Evolutionary conservation across 495 filamentous ascomycete species (phyloP).

Genomic region (Cercophora sp.): DNA sequence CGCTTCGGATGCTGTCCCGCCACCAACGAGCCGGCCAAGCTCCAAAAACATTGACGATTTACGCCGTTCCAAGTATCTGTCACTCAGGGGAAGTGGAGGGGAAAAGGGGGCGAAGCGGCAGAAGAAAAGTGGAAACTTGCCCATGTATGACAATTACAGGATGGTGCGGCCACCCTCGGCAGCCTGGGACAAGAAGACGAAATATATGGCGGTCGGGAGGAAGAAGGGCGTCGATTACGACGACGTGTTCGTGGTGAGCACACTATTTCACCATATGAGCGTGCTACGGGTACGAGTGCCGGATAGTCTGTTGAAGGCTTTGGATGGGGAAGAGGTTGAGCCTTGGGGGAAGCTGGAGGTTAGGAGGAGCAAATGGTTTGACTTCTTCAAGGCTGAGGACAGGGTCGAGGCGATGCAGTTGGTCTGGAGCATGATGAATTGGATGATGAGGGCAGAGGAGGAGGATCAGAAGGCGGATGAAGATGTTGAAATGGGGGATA

Average conservation of each 20-base stretch:
- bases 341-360: slow-evolving; percentile 56
- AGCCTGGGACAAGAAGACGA: slow-evolving; percentile 74
- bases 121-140: slow-evolving; percentile 45
- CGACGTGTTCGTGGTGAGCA: slow-evolving; percentile 78
- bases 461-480: slow-evolving; percentile 7
- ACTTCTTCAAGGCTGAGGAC: slow-evolving; percentile 66
- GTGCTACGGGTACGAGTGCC: slow-evolving; percentile 74
- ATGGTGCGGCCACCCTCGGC: slow-evolving; percentile 59
- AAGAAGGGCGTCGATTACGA: slow-evolving; percentile 38
- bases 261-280: slow-evolving; percentile 77
- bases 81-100: no score
- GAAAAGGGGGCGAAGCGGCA: slow-evolving; percentile 45
- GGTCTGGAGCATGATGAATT: slow-evolving; percentile 73
- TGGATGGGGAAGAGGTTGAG: slow-evolving; percentile 34
- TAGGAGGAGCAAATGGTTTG: slow-evolving; percentile 71
- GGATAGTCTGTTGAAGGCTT: slow-evolving; percentile 54
- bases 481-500: slow-evolving; percentile 36
- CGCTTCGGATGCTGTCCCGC: background rate
- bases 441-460: slow-evolving; percentile 55
- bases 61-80: no score
- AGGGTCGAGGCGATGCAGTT: slow-evolving; percentile 66
- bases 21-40: slow-evolving; percentile 1
- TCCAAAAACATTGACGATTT: no score
- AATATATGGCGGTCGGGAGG: slow-evolving; percentile 70
- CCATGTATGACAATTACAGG: slow-evolving; percentile 53